phyloP scores from a whole-genome alignment of 1,139 yeast species.

The Diutina ranongensis region DNA sequence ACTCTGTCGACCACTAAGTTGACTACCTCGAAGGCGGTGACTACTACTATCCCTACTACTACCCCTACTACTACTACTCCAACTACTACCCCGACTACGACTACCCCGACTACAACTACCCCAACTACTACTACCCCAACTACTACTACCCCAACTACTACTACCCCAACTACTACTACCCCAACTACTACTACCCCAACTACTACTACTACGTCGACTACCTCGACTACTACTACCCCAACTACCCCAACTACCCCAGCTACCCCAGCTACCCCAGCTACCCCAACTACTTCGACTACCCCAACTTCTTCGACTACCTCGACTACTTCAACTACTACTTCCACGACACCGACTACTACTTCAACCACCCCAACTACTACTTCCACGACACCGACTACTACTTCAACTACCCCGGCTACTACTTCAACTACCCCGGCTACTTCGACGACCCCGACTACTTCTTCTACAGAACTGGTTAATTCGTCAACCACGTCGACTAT shows the following conservation, averaged over 20 bases:
- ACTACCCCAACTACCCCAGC: not conserved
- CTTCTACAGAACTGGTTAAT: no score
- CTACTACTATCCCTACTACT: not conserved
- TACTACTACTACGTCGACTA: not conserved
- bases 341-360: not conserved
- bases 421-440: no score
- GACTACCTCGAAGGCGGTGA: not conserved
- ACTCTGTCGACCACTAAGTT: not conserved
- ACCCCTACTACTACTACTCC: not conserved
- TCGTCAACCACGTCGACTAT: no score
- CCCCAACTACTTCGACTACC: not conserved
- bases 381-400: no score
- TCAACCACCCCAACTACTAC: not conserved
- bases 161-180: not conserved
- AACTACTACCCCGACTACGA: not conserved
- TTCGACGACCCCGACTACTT: no score
- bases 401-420: no score
- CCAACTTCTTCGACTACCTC: not conserved
- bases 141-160: not conserved
- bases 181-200: not conserved
- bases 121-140: not conserved
- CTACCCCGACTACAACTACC: not conserved
- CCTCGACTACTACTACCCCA: not conserved
- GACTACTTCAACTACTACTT: not conserved
- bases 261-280: not conserved